These are phyloP conservation scores for Macrolepiota albuminosa DNA, from an alignment of 768 basidiomycete species.

Conservation along the genomic window DNA sequence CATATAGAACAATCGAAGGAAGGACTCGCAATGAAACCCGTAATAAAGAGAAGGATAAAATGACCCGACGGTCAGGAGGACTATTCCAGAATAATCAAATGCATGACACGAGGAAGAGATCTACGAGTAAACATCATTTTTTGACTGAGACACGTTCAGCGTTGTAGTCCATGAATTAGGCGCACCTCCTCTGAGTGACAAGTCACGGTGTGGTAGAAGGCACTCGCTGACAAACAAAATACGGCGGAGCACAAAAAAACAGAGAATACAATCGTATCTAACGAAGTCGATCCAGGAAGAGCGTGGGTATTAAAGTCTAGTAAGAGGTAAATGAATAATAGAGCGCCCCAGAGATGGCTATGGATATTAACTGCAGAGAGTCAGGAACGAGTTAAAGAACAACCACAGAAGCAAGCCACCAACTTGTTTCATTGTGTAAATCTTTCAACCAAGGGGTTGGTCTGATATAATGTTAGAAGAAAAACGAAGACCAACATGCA, in stretches of 20 bases:
- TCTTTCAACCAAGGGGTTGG: constrained; percentile 34
- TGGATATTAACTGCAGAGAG: constrained; percentile 72
- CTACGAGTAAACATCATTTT: constrained; percentile 28
- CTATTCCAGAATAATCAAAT: constrained; percentile 79
- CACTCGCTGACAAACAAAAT: constrained; percentile 69
- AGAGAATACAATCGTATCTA: constrained; percentile 53
- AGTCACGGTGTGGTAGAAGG: constrained; percentile 65
- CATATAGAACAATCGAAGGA: constrained; percentile 52
- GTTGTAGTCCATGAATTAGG: constrained; percentile 5
- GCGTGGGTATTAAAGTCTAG: constrained; percentile 48
- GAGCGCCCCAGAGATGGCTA: constrained; percentile 69
- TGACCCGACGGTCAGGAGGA: constrained; percentile 73
- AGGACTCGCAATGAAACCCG: constrained; percentile 65
- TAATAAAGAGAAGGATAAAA: constrained; percentile 76
- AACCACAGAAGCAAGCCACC: not conserved
- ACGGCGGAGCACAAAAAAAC: constrained; percentile 69
- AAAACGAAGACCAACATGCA: constrained; percentile 46
- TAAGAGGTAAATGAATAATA: constrained; percentile 55
- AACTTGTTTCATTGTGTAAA: constrained; percentile 76
- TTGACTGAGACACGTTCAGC: not conserved
- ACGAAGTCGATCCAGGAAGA: constrained; percentile 54
- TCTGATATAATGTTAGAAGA: constrained; percentile 7
- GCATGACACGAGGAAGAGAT: constrained; percentile 56
- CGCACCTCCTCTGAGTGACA: constrained; percentile 72
- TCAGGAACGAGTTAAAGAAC: constrained; percentile 9